Conservation (phyloP, 345 rosid genomes). For the Durio zibethinus region DNA sequence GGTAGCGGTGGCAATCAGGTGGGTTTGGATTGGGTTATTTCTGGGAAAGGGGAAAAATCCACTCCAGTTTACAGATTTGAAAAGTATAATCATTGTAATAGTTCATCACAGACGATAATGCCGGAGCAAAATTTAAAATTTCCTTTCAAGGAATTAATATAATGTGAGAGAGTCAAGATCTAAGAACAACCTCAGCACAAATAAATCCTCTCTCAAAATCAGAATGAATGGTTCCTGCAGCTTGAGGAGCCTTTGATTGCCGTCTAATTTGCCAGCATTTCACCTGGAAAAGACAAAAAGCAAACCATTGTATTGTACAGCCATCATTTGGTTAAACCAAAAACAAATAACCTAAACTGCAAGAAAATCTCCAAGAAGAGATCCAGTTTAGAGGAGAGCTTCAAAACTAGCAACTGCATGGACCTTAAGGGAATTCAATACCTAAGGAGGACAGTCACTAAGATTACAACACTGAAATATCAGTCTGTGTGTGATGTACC, state of each 20-base stretch:
- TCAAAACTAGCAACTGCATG: neutral
- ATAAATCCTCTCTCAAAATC: slow-evolving; percentile 97
- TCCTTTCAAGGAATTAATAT: neutral
- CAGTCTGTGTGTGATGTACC: neutral
- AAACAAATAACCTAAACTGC: neutral
- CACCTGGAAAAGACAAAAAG: slow-evolving; percentile 55
- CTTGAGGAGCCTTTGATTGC: slow-evolving; percentile 95
- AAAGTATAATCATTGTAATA: neutral
- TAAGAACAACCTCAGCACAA: slow-evolving; percentile 81
- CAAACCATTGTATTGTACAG: neutral
- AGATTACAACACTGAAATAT: neutral
- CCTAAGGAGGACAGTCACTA: neutral
- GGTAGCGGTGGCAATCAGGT: neutral
- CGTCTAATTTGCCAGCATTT: slow-evolving; percentile 98
- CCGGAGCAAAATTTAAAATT: neutral
- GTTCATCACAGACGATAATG: neutral
- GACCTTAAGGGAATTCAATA: neutral
- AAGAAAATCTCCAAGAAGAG: neutral
- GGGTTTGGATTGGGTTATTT: too few relatives aligned
- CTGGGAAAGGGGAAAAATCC: neutral
- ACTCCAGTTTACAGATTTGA: neutral
- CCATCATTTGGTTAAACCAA: neutral
- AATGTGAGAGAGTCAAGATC: neutral
- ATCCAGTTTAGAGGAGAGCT: neutral
- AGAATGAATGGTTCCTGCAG: slow-evolving; percentile 91